Evolutionary conservation across 1,284 basidiomycete genomes (phyloP).

Genomic region (Melampsora larici-populina): DNA sequence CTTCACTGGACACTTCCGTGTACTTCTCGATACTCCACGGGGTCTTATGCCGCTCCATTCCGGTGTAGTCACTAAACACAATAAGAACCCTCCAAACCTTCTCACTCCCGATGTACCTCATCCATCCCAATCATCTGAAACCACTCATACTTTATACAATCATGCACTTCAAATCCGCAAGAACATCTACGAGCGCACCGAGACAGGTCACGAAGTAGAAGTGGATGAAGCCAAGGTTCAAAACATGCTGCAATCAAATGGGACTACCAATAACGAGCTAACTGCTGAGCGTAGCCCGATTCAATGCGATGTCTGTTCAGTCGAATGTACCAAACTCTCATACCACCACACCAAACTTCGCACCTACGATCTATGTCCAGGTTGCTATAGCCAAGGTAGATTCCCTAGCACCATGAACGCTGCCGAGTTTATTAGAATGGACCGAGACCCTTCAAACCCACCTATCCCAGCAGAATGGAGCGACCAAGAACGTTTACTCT

Average conservation of each 20-base stretch:
- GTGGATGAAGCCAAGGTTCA: constrained; percentile 47
- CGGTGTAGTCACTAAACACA: constrained; percentile 59
- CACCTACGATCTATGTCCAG: constrained; percentile 79
- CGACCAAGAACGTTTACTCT: constrained; percentile 80
- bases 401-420: constrained; percentile 96
- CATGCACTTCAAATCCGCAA: constrained; percentile 67
- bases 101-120: constrained; percentile 52
- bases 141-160: constrained; percentile 53
- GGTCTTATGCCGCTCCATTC: constrained; percentile 93
- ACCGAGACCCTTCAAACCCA: constrained; percentile 59
- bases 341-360: constrained; percentile 93
- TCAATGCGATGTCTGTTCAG: constrained; percentile 50
- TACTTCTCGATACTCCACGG: constrained; percentile 92
- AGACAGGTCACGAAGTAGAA: constrained; percentile 57
- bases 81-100: constrained; percentile 50
- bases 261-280: constrained; percentile 41
- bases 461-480: constrained; percentile 70
- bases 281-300: constrained; percentile 13
- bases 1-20: constrained; percentile 97
- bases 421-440: constrained; percentile 91
- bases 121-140: constrained; percentile 13
- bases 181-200: constrained; percentile 75
- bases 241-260: constrained; percentile 22
- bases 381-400: constrained; percentile 91
- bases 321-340: constrained; percentile 66